Evolutionary conservation across 768 basidiomycete genomes (phyloP).

Genomic region (Guyanaporus albipodus): DNA sequence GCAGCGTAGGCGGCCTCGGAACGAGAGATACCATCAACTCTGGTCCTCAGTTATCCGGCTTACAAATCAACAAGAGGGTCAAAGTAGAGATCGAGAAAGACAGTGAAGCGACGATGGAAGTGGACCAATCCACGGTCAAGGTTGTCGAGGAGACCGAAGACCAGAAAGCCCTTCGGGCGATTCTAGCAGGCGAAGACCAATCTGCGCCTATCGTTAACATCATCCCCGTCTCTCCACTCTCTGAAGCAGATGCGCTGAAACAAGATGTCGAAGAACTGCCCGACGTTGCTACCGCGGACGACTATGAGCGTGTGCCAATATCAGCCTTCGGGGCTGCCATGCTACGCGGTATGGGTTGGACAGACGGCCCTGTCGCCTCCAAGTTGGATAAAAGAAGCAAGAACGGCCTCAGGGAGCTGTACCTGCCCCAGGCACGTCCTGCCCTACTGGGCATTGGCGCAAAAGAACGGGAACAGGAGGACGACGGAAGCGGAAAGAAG

Average conservation of each 20-base stretch:
- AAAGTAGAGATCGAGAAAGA: conserved; percentile 34
- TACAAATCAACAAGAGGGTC: conserved; percentile 46
- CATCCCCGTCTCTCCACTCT: conserved; percentile 55
- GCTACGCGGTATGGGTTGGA: conserved; percentile 96
- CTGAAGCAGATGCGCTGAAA: conserved; percentile 80
- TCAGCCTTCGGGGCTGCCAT: conserved; percentile 92
- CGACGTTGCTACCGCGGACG: conserved; percentile 69
- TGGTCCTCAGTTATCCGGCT: conserved; percentile 64
- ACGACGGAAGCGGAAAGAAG: conserved; percentile 62
- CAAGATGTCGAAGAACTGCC: conserved; percentile 83
- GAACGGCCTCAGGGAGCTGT: conserved; percentile 67
- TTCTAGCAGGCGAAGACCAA: conserved; percentile 53
- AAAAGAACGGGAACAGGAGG: conserved; percentile 73
- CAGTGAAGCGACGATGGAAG: conserved; percentile 4
- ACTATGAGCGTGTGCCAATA: conserved; percentile 89
- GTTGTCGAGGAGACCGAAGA: conserved; percentile 66
- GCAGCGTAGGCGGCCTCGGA: conserved; percentile 74
- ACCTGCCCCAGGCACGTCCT: conserved; percentile 78
- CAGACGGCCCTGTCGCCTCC: conserved; percentile 70
- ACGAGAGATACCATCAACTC: conserved; percentile 73
- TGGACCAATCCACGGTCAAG: conserved; percentile 17
- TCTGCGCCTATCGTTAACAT: conserved; percentile 48
- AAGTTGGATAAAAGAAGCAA: conserved; percentile 46
- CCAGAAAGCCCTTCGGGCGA: conserved; percentile 71
- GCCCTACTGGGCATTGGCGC: conserved; percentile 92